Base-by-base conservation (phyloP, 164 flowering plant genomes). In the Chloranthus sessilifolius region DNA sequence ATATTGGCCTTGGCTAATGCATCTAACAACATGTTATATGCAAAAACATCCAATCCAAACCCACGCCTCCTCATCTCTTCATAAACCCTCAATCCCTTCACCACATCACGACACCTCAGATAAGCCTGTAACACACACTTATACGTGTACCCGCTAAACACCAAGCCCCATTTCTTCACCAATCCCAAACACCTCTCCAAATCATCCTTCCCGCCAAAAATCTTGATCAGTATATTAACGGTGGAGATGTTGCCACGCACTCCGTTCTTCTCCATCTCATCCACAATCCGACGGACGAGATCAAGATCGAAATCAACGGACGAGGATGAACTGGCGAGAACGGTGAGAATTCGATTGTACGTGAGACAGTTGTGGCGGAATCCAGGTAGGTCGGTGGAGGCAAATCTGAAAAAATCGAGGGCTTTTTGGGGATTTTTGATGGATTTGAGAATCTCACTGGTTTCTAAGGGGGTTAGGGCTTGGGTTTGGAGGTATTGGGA, bases 21-120 rank as follows among this genome's bases (percentile, higher is more conserved):
- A 72, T 91, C 78, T 66, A 91, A 42, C 27, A 91, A 60, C 95
- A 88, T 88, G 64, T 88, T 91, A 56, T 78, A 88, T 3, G 74
- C 81, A 31, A 91, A 71, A 17, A 77, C 66, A 53, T 91, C 98
- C 64, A 88, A 43, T 29, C 44, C 58, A 62, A 72, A 75, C 5
- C 90, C 95, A 7, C 59, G 63, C 58, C 74, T 64, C 28, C 75
- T 63, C 78, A 85, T 78, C 50, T 77, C 75, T 16, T 17, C 9
- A 58, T 78, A 91, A 38, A 77, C 79, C 20, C 63, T 39, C 20
- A 63, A 70, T 2, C 87, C 95, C 48, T 56, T 72, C 0, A 45
- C 36, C 17, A 64, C 47, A 20, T 85, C 69, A 27, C 58, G 40
- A 9, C 67, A 67, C 46, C 84, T 66, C 66, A 90, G 54, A 39